phyloP scores from a whole-genome alignment of 768 basidiomycete species.

The Chlorophyllum brunneum region DNA sequence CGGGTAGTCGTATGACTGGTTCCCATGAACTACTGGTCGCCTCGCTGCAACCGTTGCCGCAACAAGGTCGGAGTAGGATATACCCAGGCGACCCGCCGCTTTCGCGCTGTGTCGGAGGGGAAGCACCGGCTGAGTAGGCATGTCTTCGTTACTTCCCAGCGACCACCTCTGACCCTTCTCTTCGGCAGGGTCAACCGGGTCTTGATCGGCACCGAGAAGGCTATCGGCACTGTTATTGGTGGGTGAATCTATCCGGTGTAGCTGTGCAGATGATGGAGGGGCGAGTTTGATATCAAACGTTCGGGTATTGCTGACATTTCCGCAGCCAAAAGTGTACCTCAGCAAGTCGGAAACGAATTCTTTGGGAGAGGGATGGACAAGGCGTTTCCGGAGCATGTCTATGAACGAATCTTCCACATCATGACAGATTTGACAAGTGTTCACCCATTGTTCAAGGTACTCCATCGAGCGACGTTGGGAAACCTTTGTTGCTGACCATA shows the following conservation, averaged over 20 bases:
- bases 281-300: conserved; percentile 57
- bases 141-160: neutral
- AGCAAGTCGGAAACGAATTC: conserved; percentile 45
- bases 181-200: neutral
- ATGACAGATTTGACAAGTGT: conserved; percentile 27
- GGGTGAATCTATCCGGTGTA: neutral
- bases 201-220: neutral
- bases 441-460: conserved; percentile 28
- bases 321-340: conserved; percentile 47
- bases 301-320: conserved; percentile 37
- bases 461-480: conserved; percentile 29
- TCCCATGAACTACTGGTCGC: neutral
- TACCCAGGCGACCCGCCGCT: conserved; percentile 37
- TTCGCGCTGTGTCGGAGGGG: conserved; percentile 30
- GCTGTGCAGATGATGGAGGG: conserved; percentile 29
- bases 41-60: conserved; percentile 23
- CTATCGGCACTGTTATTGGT: neutral
- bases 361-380: conserved; percentile 49
- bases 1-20: neutral
- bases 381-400: conserved; percentile 54
- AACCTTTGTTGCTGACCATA: neutral
- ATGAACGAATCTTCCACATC: conserved; percentile 56
- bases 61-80: conserved; percentile 30
- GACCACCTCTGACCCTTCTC: neutral
- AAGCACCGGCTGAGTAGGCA: conserved; percentile 4